These are phyloP conservation scores for Apiotrichum sp. DNA, from an alignment of 1,284 basidiomycete species.

Conservation along the genomic window DNA sequence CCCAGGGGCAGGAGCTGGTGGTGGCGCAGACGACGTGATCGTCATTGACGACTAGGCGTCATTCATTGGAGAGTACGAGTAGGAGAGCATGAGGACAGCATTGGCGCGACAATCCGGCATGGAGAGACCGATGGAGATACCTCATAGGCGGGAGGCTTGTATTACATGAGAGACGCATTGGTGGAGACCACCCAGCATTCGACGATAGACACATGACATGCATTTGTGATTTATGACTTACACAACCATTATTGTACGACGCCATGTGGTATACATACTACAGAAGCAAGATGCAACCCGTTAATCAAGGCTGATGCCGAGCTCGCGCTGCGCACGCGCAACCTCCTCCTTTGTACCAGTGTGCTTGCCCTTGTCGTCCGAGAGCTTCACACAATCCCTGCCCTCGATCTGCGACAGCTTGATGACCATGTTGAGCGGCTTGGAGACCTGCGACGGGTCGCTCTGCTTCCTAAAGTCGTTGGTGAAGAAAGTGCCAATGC, in stretches of 20 bases:
- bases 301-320: conserved; percentile 18
- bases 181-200: background rate
- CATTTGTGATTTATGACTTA: too few species aligned
- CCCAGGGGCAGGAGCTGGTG: background rate
- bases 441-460: conserved; percentile 58
- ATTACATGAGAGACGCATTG: too few species aligned
- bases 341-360: conserved; percentile 43
- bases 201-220: background rate
- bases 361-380: conserved; percentile 74
- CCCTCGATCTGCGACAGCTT: conserved; percentile 71
- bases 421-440: conserved; percentile 86
- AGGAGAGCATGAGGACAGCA: too few species aligned
- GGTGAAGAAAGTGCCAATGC: conserved; percentile 84
- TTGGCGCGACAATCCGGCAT: too few species aligned
- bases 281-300: too few species aligned
- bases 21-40: conserved; percentile 29
- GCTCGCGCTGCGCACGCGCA: conserved; percentile 30
- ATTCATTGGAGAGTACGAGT: too few species aligned
- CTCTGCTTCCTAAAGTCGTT: conserved; percentile 73
- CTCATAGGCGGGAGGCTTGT: too few species aligned
- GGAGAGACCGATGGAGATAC: background rate
- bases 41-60: conserved; percentile 30
- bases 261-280: too few species aligned
- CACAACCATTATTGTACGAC: too few species aligned
- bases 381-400: conserved; percentile 78